These are phyloP conservation scores for Macrophomina tecta DNA, from an alignment of 2,329 filamentous ascomycete genomes.

Conservation along the genomic window DNA sequence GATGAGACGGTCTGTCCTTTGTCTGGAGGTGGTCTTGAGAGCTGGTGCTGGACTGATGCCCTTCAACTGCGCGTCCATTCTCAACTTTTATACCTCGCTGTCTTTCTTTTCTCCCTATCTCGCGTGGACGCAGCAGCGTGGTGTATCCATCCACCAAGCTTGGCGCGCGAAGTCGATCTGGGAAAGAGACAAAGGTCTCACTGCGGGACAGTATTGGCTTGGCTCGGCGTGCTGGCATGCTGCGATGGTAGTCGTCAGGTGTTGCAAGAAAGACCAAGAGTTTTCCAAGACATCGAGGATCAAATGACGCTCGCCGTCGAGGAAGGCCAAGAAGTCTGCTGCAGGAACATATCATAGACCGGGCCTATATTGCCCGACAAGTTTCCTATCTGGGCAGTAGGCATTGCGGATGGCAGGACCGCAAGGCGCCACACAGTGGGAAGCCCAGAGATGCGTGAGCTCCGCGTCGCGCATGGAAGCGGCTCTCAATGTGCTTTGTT, in stretches of 20 bases:
- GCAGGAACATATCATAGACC: not conserved
- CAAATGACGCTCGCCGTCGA: not conserved
- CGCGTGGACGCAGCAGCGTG: constrained; percentile 3
- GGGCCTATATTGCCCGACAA: not conserved
- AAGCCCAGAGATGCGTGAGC: not conserved
- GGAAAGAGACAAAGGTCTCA: constrained; percentile 7
- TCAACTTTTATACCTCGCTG: not conserved
- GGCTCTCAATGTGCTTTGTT: not conserved
- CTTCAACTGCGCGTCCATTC: not conserved
- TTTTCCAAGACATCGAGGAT: not conserved
- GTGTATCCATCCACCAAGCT: not conserved
- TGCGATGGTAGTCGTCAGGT: not conserved
- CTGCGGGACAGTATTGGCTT: constrained; percentile 19
- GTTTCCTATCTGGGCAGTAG: not conserved
- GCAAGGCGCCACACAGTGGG: not conserved
- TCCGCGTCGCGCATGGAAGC: constrained; percentile 2
- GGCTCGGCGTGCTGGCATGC: not conserved
- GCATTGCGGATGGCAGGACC: not conserved
- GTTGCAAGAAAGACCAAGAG: constrained; percentile 5
- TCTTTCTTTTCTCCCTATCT: not conserved
- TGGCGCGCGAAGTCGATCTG: constrained; percentile 2
- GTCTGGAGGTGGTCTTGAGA: not conserved
- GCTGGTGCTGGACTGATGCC: constrained; percentile 3
- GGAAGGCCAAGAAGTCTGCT: not conserved
- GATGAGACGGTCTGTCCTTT: not conserved